phyloP scores from a whole-genome alignment of 2,329 filamentous ascomycete species.

The Esteya vermicola region DNA sequence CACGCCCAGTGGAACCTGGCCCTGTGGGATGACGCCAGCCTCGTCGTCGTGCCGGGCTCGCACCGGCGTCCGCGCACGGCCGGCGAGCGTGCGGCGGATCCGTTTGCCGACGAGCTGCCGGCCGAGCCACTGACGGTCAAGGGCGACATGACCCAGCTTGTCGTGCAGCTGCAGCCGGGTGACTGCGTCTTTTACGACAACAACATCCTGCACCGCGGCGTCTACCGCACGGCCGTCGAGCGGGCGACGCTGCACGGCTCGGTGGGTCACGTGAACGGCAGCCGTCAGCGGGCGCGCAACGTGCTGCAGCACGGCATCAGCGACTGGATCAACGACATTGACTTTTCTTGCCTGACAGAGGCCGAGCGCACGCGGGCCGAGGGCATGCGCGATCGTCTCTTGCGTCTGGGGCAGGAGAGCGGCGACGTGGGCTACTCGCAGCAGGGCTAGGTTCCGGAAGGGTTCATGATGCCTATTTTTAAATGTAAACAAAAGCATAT shows the following conservation, averaged over 20 bases:
- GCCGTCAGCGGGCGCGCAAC: conserved; percentile 47
- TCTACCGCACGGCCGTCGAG: conserved; percentile 44
- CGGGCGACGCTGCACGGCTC: conserved; percentile 60
- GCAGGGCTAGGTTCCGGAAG: conserved; percentile 25
- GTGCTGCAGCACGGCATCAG: conserved; percentile 64
- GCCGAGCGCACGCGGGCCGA: conserved; percentile 34
- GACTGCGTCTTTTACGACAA: conserved; percentile 85
- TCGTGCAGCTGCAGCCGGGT: conserved; percentile 54
- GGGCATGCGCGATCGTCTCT: conserved; percentile 47
- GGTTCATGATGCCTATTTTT: too few species aligned
- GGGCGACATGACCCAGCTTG: conserved; percentile 46
- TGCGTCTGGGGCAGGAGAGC: conserved; percentile 45
- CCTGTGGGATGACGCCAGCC: conserved; percentile 56
- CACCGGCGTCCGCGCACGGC: conserved; percentile 59
- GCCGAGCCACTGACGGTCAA: conserved; percentile 26
- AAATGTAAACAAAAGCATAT: neutral
- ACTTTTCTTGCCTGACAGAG: conserved; percentile 25
- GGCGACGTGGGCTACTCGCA: conserved; percentile 51
- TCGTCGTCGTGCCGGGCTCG: conserved; percentile 66
- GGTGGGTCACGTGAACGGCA: conserved; percentile 46
- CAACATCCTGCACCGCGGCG: conserved; percentile 67
- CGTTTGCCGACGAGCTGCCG: conserved; percentile 48
- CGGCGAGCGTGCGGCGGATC: conserved; percentile 50
- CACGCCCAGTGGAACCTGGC: conserved; percentile 85
- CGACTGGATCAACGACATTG: conserved; percentile 45